phyloP scores from a whole-genome alignment of 2,329 filamentous ascomycete species.

The Ilyonectria destructans region DNA sequence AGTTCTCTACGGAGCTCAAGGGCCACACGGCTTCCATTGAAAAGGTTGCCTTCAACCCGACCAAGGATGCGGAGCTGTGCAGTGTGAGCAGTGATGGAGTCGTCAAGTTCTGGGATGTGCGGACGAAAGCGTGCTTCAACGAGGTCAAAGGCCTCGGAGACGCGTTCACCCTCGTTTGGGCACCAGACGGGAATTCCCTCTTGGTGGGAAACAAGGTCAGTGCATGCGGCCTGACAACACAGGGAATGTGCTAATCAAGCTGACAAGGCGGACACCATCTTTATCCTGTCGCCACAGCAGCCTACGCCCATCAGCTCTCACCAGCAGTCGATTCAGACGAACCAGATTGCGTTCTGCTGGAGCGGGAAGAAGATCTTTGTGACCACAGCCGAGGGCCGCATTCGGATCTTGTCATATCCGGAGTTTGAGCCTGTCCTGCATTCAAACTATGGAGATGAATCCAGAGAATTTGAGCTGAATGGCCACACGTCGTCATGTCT shows the following conservation, averaged over 20 bases:
- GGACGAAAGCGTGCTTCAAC: constrained; percentile 79
- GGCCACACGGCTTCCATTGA: constrained; percentile 78
- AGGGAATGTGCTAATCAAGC: background rate
- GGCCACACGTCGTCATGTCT: constrained; percentile 84
- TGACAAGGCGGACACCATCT: constrained; percentile 73
- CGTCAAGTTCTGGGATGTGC: constrained; percentile 86
- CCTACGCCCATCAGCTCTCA: constrained; percentile 71
- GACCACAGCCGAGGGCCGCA: constrained; percentile 80
- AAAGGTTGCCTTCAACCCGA: constrained; percentile 84
- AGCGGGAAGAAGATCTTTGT: constrained; percentile 79
- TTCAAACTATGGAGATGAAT: constrained; percentile 62
- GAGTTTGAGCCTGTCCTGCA: constrained; percentile 71
- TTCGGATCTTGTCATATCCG: constrained; percentile 80
- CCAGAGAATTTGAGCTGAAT: constrained; percentile 73
- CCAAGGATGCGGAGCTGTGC: constrained; percentile 83
- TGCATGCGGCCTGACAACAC: background rate
- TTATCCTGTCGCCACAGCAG: constrained; percentile 74
- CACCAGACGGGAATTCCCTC: constrained; percentile 78
- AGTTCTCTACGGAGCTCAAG: constrained; percentile 83
- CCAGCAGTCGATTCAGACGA: constrained; percentile 76
- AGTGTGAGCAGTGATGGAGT: constrained; percentile 83
- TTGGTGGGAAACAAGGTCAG: constrained; percentile 82
- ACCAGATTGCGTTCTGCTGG: constrained; percentile 83
- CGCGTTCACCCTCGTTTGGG: constrained; percentile 82
- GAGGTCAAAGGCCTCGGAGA: constrained; percentile 78